Evolutionary conservation across 768 basidiomycete species (phyloP).

Genomic region (Multifurca ochricompacta): DNA sequence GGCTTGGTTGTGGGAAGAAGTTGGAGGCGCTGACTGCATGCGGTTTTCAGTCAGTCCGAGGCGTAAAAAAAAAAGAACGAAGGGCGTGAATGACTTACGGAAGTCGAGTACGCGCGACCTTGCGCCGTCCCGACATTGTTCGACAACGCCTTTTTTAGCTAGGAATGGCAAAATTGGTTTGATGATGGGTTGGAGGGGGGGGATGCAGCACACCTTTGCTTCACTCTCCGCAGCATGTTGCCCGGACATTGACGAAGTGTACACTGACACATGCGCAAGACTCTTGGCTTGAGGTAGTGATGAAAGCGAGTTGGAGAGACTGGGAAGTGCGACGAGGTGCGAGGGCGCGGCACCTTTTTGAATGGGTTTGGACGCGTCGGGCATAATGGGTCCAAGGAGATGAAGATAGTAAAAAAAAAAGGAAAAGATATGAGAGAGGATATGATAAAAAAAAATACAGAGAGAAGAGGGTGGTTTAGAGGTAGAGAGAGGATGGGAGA

Average conservation of each 20-base stretch:
- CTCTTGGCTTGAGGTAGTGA: slow-evolving; percentile 66
- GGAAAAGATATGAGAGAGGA: slow-evolving; percentile 2
- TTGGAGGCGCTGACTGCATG: slow-evolving; percentile 22
- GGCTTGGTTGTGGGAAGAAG: slow-evolving; percentile 19
- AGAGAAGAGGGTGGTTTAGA: too few relatives aligned
- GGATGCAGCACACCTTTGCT: slow-evolving; percentile 49
- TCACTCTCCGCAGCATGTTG: slow-evolving; percentile 64
- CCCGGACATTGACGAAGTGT: slow-evolving; percentile 56
- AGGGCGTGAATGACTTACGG: slow-evolving; percentile 13
- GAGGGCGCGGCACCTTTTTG: slow-evolving; percentile 30
- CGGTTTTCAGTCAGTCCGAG: background rate
- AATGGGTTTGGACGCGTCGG: slow-evolving; percentile 30
- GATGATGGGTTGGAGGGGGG: background rate
- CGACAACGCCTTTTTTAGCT: slow-evolving; percentile 60
- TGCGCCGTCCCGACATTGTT: slow-evolving; percentile 31
- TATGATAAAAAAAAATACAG: slow-evolving; percentile 8
- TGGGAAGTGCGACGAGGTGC: slow-evolving; percentile 65
- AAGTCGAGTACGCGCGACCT: slow-evolving; percentile 23
- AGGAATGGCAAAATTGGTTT: slow-evolving; percentile 20
- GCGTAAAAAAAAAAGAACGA: background rate
- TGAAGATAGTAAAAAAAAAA: slow-evolving; percentile 12
- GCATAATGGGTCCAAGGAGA: slow-evolving; percentile 29
- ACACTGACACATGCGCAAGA: slow-evolving; percentile 56
- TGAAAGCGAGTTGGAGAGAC: slow-evolving; percentile 59
- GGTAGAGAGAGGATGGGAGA: slow-evolving; percentile 19